A percentile compares a stretch with the other conserved stretches of the same genome.
Conservation (phyloP, 331 rosid genomes). For the Quercus lobata region DNA sequence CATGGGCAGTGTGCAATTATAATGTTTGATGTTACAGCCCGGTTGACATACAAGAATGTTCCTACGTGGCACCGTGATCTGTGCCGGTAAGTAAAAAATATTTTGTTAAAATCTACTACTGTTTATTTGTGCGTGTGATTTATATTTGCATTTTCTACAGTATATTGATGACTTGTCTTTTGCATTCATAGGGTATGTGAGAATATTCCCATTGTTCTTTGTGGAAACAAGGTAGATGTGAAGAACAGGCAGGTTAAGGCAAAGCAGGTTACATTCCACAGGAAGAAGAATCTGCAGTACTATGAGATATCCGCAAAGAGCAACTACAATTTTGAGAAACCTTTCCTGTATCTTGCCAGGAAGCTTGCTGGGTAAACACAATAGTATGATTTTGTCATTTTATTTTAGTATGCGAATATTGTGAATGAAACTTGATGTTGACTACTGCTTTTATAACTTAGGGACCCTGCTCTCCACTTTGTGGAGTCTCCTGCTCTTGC, state of each 20-base stretch:
- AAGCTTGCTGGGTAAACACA: conserved; percentile 63
- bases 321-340: conserved; percentile 68
- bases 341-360: conserved; percentile 63
- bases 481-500: conserved; percentile 84
- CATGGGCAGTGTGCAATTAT: conserved; percentile 74
- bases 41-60: conserved; percentile 67
- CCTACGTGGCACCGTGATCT: conserved; percentile 76
- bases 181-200: conserved; percentile 51
- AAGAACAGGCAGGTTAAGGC: conserved; percentile 74
- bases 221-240: conserved; percentile 79
- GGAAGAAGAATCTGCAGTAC: conserved; percentile 77
- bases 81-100: conserved; percentile 38
- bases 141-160: neutral
- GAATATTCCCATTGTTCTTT: conserved; percentile 68
- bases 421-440: neutral
- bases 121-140: neutral
- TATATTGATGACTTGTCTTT: neutral
- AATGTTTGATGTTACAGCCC: conserved; percentile 71
- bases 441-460: conserved; percentile 16
- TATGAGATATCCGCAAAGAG: conserved; percentile 77
- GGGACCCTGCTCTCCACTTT: conserved; percentile 55
- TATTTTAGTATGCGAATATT: neutral
- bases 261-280: conserved; percentile 72
- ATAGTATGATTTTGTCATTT: neutral
- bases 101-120: neutral